Conservation (phyloP, 192 early-diverging fungal species). For the Funneliformis geosporum region DNA sequence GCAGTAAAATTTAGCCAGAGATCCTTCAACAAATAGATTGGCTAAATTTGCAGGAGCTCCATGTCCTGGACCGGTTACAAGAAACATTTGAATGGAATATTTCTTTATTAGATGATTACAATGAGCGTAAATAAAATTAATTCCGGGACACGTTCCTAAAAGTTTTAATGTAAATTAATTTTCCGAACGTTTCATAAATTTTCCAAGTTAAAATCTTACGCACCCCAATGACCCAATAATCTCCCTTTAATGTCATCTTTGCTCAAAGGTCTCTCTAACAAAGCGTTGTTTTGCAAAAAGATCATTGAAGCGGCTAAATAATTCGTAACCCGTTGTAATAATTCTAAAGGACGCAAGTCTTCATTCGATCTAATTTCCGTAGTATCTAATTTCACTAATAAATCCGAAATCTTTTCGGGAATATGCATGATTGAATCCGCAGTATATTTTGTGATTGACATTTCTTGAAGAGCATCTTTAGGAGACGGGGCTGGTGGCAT, state of each 20-base stretch:
- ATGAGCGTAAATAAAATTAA: conserved; percentile 49
- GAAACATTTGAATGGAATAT: conserved; percentile 41
- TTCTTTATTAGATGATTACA: conserved; percentile 45
- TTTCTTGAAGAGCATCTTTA: too few species aligned
- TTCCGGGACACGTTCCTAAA: conserved; percentile 46
- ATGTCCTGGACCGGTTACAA: conserved; percentile 51
- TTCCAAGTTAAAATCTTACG: neutral
- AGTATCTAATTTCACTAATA: neutral
- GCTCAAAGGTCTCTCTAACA: conserved; percentile 27
- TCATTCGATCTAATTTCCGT: neutral
- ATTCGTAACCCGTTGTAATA: conserved; percentile 39
- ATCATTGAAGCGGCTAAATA: conserved; percentile 50
- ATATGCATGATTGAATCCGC: neutral
- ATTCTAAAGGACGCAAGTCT: conserved; percentile 20
- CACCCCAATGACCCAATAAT: conserved; percentile 51
- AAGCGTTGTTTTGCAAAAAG: conserved; percentile 44
- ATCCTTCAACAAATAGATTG: conserved; percentile 48
- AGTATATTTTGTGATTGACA: neutral
- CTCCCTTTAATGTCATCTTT: conserved; percentile 43
- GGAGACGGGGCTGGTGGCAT: too few species aligned
- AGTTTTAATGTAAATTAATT: neutral
- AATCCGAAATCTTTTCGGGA: neutral
- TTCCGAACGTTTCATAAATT: neutral
- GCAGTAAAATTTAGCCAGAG: conserved; percentile 42
- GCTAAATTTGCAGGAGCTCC: conserved; percentile 48